A percentile compares a stretch with the other conserved stretches of the same genome.
phyloP scores from a whole-genome alignment of 345 rosid genomes.

The Turnera subulata region DNA sequence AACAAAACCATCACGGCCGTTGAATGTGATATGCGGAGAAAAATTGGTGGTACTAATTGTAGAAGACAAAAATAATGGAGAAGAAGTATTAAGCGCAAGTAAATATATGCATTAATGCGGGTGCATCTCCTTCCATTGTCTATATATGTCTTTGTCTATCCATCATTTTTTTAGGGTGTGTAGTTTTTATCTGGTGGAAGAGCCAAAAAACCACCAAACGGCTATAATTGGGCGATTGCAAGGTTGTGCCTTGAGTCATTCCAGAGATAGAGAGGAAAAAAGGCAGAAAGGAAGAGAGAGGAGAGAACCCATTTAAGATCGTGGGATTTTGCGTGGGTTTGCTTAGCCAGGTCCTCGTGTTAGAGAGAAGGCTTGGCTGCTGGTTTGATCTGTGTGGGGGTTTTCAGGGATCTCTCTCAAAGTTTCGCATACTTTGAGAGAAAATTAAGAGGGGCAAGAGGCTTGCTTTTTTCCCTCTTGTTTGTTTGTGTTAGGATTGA shows the following conservation, averaged over 20 bases:
- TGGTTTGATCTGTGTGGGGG: slow-evolving; percentile 23
- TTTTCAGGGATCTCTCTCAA: slow-evolving; percentile 14
- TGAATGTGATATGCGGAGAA: too few species aligned
- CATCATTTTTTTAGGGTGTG: neutral
- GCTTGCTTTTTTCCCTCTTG: slow-evolving; percentile 7
- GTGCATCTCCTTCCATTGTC: neutral
- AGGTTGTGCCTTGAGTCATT: slow-evolving; percentile 10
- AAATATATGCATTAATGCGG: neutral
- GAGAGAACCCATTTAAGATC: slow-evolving; percentile 10
- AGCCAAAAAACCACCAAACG: slow-evolving; percentile 47
- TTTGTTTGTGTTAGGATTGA: neutral
- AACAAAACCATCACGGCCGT: too few species aligned
- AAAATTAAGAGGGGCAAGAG: slow-evolving; percentile 3
- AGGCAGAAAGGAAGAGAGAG: slow-evolving; percentile 11
- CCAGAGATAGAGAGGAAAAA: slow-evolving; percentile 3
- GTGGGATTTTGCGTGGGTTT: slow-evolving; percentile 14
- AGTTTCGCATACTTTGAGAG: neutral
- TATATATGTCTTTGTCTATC: slow-evolving; percentile 4
- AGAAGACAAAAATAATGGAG: too few species aligned
- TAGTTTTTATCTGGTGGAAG: slow-evolving; percentile 28
- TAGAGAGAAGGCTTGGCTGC: slow-evolving; percentile 1
- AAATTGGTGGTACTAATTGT: too few species aligned
- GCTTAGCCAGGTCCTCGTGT: slow-evolving; percentile 13
- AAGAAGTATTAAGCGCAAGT: too few species aligned
- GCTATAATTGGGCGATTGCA: slow-evolving; percentile 55